phyloP scores from a whole-genome alignment of 345 rosid species.

The Garcia nutans region DNA sequence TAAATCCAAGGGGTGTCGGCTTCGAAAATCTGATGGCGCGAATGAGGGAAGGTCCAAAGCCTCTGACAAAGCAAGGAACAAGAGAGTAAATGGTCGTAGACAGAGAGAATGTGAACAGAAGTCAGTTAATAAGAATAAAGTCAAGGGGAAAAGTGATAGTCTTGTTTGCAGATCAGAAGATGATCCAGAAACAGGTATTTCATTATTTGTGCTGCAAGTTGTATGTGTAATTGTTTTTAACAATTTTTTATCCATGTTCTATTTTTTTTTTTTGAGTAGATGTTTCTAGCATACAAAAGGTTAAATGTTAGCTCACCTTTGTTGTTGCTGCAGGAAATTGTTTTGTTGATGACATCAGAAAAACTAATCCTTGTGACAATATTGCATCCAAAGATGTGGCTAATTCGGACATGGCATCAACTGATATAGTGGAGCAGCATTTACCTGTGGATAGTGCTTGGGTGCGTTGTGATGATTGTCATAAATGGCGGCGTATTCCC shows the following conservation, averaged over 20 bases:
- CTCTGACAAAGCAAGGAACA: slow-evolving; percentile 43
- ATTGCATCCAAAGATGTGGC: slow-evolving; percentile 32
- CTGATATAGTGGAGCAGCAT: slow-evolving; percentile 39
- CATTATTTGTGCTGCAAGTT: slow-evolving; percentile 10
- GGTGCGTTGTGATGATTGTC: slow-evolving; percentile 95
- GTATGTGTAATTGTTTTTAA: background rate
- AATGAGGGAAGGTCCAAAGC: slow-evolving; percentile 47
- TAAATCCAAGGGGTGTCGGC: slow-evolving; percentile 32
- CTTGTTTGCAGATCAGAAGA: slow-evolving; percentile 29
- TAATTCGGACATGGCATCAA: slow-evolving; percentile 39
- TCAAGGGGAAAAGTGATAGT: slow-evolving; percentile 34
- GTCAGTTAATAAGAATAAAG: slow-evolving; percentile 35
- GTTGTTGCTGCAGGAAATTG: slow-evolving; percentile 36
- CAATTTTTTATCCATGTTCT: background rate
- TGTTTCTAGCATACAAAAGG: slow-evolving; percentile 4
- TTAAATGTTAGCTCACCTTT: slow-evolving; percentile 9
- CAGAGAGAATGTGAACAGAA: slow-evolving; percentile 34
- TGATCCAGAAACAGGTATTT: slow-evolving; percentile 51
- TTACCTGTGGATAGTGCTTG: slow-evolving; percentile 62
- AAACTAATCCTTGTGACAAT: slow-evolving; percentile 25
- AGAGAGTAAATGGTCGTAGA: slow-evolving; percentile 38
- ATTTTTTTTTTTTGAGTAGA: background rate
- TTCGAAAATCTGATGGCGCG: slow-evolving; percentile 44
- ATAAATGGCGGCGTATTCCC: slow-evolving; percentile 92
- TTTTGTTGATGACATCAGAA: slow-evolving; percentile 31